These are phyloP conservation scores for Wickerhamiella dianesei DNA, from an alignment of 805 yeast genomes.

Conservation along the genomic window DNA sequence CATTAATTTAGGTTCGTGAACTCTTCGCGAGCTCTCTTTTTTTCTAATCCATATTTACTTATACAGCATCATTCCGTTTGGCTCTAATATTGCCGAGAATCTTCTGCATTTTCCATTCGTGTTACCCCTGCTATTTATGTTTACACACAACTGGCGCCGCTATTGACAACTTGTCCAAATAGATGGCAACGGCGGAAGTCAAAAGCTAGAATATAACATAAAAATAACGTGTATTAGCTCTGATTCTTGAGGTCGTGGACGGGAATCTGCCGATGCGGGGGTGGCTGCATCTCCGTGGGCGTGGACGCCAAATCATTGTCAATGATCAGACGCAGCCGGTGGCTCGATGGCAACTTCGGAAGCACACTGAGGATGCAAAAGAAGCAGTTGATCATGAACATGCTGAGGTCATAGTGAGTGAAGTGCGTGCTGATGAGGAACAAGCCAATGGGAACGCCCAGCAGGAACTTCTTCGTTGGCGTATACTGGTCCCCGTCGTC, in stretches of 20 bases:
- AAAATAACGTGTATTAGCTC: conserved; percentile 1
- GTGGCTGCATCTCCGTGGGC: conserved; percentile 3
- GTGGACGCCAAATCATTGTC: conserved; percentile 14
- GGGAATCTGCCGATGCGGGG: conserved; percentile 10
- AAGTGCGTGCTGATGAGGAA: conserved; percentile 84
- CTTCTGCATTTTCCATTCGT: background rate
- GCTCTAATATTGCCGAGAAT: background rate
- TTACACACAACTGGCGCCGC: no score
- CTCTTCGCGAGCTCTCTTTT: background rate
- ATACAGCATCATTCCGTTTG: background rate
- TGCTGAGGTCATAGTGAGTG: conserved; percentile 65
- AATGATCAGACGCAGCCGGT: conserved; percentile 25
- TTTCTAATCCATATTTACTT: background rate
- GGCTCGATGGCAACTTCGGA: conserved; percentile 64
- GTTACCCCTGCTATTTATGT: no score
- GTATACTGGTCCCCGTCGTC: conserved; percentile 95
- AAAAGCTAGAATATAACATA: background rate
- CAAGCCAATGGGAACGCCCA: conserved; percentile 83
- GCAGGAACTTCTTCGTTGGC: conserved; percentile 83
- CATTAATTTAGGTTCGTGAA: conserved; percentile 73
- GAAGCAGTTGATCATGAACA: conserved; percentile 65
- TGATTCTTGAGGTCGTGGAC: conserved; percentile 14
- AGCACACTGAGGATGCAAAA: conserved; percentile 78
- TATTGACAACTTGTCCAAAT: no score
- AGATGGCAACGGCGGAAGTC: background rate